These are phyloP conservation scores for Aquilaria malaccensis DNA, from an alignment of 345 rosid species.

Conservation along the genomic window DNA sequence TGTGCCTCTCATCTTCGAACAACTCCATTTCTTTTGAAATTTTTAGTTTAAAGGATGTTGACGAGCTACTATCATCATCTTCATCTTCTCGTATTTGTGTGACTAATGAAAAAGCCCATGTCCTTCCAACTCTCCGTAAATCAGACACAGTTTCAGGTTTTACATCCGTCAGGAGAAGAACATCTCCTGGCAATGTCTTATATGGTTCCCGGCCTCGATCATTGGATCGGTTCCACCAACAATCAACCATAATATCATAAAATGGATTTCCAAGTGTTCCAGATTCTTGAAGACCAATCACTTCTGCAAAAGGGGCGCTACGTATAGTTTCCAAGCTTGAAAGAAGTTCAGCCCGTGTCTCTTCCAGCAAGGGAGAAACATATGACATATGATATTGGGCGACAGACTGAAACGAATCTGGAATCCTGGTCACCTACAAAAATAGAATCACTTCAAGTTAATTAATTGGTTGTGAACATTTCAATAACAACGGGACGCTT, in stretches of 20 bases:
- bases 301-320: constrained; percentile 28
- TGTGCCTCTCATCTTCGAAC: background rate
- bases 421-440: constrained; percentile 31
- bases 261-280: background rate
- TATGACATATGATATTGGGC: constrained; percentile 23
- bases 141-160: constrained; percentile 33
- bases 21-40: constrained; percentile 1
- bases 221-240: constrained; percentile 28
- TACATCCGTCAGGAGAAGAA: constrained; percentile 25
- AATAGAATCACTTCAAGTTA: too few relatives aligned
- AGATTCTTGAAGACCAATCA: background rate
- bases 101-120: constrained; percentile 24
- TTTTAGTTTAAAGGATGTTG: constrained; percentile 17
- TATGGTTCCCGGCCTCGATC: constrained; percentile 24
- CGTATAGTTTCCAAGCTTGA: constrained; percentile 28
- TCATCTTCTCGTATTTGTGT: constrained; percentile 2
- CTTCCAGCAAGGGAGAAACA: constrained; percentile 36
- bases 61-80: background rate
- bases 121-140: constrained; percentile 22
- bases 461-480: too few relatives aligned
- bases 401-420: constrained; percentile 22
- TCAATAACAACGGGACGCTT: too few relatives aligned
- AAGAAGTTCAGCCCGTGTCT: constrained; percentile 27
- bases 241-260: constrained; percentile 22
- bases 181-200: constrained; percentile 35